phyloP scores from a whole-genome alignment of 2,329 filamentous ascomycete genomes.

The Ophiostoma perfectum region DNA sequence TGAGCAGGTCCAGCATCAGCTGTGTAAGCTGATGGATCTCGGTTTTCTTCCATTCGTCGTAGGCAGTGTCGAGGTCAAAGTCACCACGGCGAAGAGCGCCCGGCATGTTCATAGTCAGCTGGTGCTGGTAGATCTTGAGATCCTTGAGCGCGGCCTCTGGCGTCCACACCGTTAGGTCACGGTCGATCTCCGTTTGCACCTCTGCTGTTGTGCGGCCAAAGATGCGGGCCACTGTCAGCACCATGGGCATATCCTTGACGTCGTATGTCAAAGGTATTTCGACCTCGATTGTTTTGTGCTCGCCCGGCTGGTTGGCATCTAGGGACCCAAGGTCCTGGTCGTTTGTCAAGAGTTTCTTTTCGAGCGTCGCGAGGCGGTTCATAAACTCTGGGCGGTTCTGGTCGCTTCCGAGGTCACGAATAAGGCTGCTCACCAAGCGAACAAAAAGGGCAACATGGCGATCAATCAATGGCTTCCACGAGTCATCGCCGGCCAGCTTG shows the following conservation, averaged over 20 bases:
- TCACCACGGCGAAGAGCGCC: slow-evolving; percentile 76
- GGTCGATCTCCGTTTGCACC: slow-evolving; percentile 81
- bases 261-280: slow-evolving; percentile 80
- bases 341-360: slow-evolving; percentile 89
- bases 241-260: slow-evolving; percentile 94
- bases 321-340: slow-evolving; percentile 75
- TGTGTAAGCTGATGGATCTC: slow-evolving; percentile 82
- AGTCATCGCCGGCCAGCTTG: slow-evolving; percentile 71
- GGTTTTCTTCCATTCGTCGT: slow-evolving; percentile 84
- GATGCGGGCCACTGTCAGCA: slow-evolving; percentile 77
- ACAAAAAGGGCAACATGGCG: slow-evolving; percentile 93
- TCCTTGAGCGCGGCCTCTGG: slow-evolving; percentile 86
- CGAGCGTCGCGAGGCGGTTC: slow-evolving; percentile 69
- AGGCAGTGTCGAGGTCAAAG: slow-evolving; percentile 85
- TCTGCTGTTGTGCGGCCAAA: slow-evolving; percentile 76
- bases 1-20: slow-evolving; percentile 88
- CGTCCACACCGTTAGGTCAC: slow-evolving; percentile 76
- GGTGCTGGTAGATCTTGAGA: slow-evolving; percentile 87
- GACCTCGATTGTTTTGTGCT: slow-evolving; percentile 70
- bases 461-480: slow-evolving; percentile 88
- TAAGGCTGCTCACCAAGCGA: slow-evolving; percentile 70
- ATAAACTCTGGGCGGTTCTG: slow-evolving; percentile 81
- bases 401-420: slow-evolving; percentile 79
- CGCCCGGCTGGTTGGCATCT: slow-evolving; percentile 45
- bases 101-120: slow-evolving; percentile 72